Evolutionary conservation across 371 early-diverging fungal genomes (phyloP), one percentile per base, ranked within the genome.

Genomic region (Blyttiomyces sp.): DNA sequence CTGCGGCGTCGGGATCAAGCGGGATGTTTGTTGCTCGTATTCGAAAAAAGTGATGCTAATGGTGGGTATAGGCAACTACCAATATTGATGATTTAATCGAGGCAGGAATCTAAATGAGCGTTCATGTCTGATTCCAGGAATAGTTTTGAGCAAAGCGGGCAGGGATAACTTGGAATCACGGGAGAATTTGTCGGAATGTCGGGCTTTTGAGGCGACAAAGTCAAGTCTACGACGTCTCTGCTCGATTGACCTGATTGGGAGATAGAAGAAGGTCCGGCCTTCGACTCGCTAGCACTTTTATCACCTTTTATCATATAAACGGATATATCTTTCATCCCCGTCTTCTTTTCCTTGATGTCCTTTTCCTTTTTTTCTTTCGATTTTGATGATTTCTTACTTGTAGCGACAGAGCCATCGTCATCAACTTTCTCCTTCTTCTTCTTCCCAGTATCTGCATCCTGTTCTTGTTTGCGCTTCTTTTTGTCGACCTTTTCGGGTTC

Each of bases 1-100:
- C 75, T 19, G 27, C 59, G 32, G 67, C 68, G 7, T 86, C 87
- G 44, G 58, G 71, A 19, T 88, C 88, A 9, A 88, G 89, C 58
- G 91, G 89, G 0, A 81, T 90, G 57, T 89, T 90, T 66, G 58
- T 89, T 39, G 89, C 86, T n/a, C 56, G 85, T 56, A 80, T 90
- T 61, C 66, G 75, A n/a, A n/a, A 39, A 39, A 39, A n/a, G 13
- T n/a, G 39, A 11, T 13, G 13, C 39, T 21, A 21, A 7, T 9
- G 7, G 23, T 27, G 46, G 46, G 46, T 17, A 27, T 27, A 46
- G 26, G 46, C 46, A 17, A 7, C 46, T 21, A n/a, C n/a, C n/a
- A n/a, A n/a, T n/a, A n/a, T n/a, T n/a, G n/a, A n/a, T n/a, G n/a
- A n/a, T n/a, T n/a, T n/a, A n/a, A n/a, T n/a, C n/a, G n/a, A n/a